Conservation (phyloP, 106 monocot genomes). For the Chionographis japonica region DNA sequence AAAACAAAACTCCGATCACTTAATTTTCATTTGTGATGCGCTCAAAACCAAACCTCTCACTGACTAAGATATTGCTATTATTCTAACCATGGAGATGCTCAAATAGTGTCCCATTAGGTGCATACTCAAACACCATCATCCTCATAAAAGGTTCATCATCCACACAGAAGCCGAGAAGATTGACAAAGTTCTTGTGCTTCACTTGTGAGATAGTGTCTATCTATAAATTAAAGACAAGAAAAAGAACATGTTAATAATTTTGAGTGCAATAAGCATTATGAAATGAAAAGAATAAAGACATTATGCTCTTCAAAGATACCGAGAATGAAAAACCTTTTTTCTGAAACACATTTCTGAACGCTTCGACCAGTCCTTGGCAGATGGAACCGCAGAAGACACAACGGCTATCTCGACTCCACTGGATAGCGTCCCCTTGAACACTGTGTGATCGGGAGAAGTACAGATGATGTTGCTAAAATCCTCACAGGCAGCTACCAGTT, state of each 20-base stretch:
- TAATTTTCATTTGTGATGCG: background rate
- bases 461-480: conserved; percentile 91
- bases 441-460: conserved; percentile 45
- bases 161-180: conserved; percentile 92
- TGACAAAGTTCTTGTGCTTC: conserved; percentile 96
- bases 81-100: conserved; percentile 95
- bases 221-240: conserved; percentile 23
- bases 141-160: conserved; percentile 88
- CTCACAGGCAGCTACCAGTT: conserved; percentile 88
- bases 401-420: conserved; percentile 93
- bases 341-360: conserved; percentile 61
- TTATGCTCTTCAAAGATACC: conserved; percentile 12
- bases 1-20: background rate
- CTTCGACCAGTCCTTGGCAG: conserved; percentile 67
- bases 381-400: conserved; percentile 50
- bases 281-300: conserved; percentile 4
- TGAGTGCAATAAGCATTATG: background rate
- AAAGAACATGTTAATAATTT: conserved; percentile 7
- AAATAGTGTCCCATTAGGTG: conserved; percentile 73
- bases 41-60: background rate
- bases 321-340: conserved; percentile 62
- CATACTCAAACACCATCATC: conserved; percentile 95
- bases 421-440: conserved; percentile 92
- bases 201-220: conserved; percentile 73
- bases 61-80: background rate